Percentiles rank a stretch among this genome's conserved stretches.
These are phyloP conservation scores for Serpula lacrymans DNA, from an alignment of 768 basidiomycete genomes.

Conservation along the genomic window DNA sequence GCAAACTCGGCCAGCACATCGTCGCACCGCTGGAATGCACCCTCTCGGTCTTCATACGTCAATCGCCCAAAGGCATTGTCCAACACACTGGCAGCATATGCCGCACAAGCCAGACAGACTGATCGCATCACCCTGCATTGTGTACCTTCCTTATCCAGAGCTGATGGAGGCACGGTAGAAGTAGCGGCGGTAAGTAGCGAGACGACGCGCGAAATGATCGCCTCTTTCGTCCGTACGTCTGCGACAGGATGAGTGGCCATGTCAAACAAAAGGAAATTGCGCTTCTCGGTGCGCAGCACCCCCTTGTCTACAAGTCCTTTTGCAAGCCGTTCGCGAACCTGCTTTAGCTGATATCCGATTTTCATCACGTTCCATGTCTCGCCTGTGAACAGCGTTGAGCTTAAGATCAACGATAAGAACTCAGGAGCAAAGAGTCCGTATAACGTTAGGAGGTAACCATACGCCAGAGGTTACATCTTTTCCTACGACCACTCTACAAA, in stretches of 20 bases:
- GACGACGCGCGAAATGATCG: slow-evolving; percentile 72
- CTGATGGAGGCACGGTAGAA: slow-evolving; percentile 69
- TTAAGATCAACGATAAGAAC: too few species aligned
- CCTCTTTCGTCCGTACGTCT: slow-evolving; percentile 87
- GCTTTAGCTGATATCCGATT: slow-evolving; percentile 98
- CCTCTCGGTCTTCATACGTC: slow-evolving; percentile 90
- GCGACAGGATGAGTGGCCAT: slow-evolving; percentile 99
- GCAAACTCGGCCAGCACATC: slow-evolving; percentile 92
- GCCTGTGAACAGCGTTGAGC: slow-evolving; percentile 54
- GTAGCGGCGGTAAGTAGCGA: slow-evolving; percentile 81
- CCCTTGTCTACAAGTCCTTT: slow-evolving; percentile 99
- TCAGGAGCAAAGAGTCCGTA: too few species aligned
- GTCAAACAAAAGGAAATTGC: slow-evolving; percentile 97
- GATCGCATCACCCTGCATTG: slow-evolving; percentile 79
- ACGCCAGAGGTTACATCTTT: too few species aligned
- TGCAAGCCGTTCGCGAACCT: slow-evolving; percentile 95
- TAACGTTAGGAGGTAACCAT: too few species aligned
- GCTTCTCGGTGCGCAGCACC: slow-evolving; percentile 96
- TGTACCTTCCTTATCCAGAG: slow-evolving; percentile 72
- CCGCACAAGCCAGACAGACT: slow-evolving; percentile 84
- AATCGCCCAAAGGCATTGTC: slow-evolving; percentile 91
- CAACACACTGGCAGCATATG: slow-evolving; percentile 91
- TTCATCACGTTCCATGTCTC: slow-evolving; percentile 99
- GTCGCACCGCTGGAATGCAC: slow-evolving; percentile 89
- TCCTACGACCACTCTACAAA: too few species aligned